These are phyloP conservation scores for Mycena vitilis DNA, from an alignment of 768 basidiomycete genomes.

Conservation along the genomic window DNA sequence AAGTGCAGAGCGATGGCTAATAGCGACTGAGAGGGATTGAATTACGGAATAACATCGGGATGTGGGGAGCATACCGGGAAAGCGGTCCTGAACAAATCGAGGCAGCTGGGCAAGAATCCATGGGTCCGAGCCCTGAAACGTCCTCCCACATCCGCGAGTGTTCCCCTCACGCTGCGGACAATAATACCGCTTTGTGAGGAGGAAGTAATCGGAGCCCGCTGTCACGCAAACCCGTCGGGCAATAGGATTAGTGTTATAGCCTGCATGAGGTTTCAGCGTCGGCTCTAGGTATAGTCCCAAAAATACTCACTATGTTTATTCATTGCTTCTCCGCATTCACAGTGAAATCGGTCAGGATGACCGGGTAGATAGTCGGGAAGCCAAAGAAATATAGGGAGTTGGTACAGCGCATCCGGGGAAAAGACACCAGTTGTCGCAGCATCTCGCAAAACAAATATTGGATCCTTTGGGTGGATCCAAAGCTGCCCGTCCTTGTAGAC, in stretches of 20 bases:
- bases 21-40: conserved; percentile 10
- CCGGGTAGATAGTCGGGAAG: conserved; percentile 30
- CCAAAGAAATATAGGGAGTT: conserved; percentile 30
- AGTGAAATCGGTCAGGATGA: conserved; percentile 22
- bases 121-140: conserved; percentile 32
- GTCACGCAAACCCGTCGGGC: conserved; percentile 26
- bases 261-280: not conserved
- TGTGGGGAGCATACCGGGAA: conserved; percentile 28
- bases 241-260: conserved; percentile 31
- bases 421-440: conserved; percentile 20
- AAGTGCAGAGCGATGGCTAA: conserved; percentile 30
- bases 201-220: conserved; percentile 29
- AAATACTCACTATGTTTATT: conserved; percentile 20
- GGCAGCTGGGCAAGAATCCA: conserved; percentile 31
- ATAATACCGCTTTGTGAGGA: conserved; percentile 28
- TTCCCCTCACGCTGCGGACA: conserved; percentile 23
- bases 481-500: too few relatives aligned
- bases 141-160: conserved; percentile 26
- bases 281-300: too few relatives aligned
- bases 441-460: conserved; percentile 23
- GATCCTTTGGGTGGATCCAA: conserved; percentile 15
- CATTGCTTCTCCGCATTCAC: conserved; percentile 20
- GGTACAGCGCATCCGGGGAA: conserved; percentile 2
- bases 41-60: not conserved
- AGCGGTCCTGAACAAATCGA: conserved; percentile 30